Base-by-base conservation (phyloP, 1,284 basidiomycete species). In the Boletellus deceptivus region DNA sequence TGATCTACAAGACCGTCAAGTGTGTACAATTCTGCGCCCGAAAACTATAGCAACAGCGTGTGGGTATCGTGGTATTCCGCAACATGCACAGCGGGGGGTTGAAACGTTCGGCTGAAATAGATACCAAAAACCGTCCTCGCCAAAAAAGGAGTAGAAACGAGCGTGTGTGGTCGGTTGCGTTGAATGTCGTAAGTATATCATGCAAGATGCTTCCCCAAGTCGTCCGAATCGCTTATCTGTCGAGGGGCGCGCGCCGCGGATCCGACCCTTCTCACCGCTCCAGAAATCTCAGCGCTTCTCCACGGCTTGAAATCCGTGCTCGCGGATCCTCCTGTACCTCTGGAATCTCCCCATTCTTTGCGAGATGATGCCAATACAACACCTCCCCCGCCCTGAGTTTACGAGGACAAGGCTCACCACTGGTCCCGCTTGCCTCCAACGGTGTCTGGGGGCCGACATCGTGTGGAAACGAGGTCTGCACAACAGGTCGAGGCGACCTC, bases 301-400 rank as follows among this genome's bases (percentile, higher is more conserved):
- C 40, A 37, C 48, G 45, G 24, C 38, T 56, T 24, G 58, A 48
- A 24, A 64, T 50, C 49, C 78, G 71, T 10, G 83, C 82, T 22
- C 82, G 75, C 31, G 72, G 59, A 64, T 87, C 81, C 55, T 89
- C 81, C 41, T 66, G 65, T 8, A 85, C 81, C 22, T 78, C 81
- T 22, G 83, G 80, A 51, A 87, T 84, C 73, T 93, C 91, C 7
- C 90, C 91, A 52, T 78, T 80, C 46, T 79, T 75, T 27, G 77
- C 68, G 49, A 93, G 80, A 61, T 92, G 83, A 62, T 89, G 86
- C 90, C 90, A 93, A 64, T 81, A 90, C 8, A 93, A 69, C 11
- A 81, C 65, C 57, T 90, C 86, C 24, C 89, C 90, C 6, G 76
- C 70, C 60, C 71, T 74, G 18, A 91, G 75, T 37, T 66, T 70